Percentiles rank a stretch among this genome's conserved stretches.
These are phyloP conservation scores for Termitomyces sp. DNA, from an alignment of 768 basidiomycete species.

Conservation along the genomic window DNA sequence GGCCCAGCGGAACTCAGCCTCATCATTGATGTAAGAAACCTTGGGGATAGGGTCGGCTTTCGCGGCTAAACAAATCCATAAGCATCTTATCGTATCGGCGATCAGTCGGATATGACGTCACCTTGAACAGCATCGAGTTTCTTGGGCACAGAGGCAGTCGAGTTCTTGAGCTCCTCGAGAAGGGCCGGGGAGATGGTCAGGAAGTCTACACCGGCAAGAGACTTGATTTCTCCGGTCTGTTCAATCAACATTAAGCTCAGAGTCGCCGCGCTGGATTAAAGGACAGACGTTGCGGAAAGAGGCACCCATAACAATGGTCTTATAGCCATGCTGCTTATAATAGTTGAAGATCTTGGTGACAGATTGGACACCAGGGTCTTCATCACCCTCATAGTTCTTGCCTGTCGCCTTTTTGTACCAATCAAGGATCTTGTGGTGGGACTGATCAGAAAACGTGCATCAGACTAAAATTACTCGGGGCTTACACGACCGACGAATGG, in stretches of 20 bases:
- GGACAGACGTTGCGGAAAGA: constrained; percentile 92
- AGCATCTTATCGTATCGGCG: constrained; percentile 1
- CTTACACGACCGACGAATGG: constrained; percentile 97
- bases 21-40: constrained; percentile 84
- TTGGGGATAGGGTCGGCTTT: constrained; percentile 65
- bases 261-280: not conserved
- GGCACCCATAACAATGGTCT: constrained; percentile 99
- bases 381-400: constrained; percentile 58
- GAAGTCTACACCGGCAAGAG: constrained; percentile 96
- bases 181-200: constrained; percentile 90
- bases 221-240: constrained; percentile 87
- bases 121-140: constrained; percentile 67
- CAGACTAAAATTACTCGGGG: constrained; percentile 15
- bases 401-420: constrained; percentile 96
- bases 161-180: constrained; percentile 89
- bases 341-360: constrained; percentile 99
- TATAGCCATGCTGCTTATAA: constrained; percentile 98
- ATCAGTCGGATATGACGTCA: constrained; percentile 27
- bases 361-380: constrained; percentile 93
- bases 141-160: constrained; percentile 73
- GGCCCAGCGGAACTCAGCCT: constrained; percentile 93
- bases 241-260: constrained; percentile 1
- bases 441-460: constrained; percentile 7
- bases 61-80: constrained; percentile 31
- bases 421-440: constrained; percentile 75